Conservation (phyloP, 2,329 filamentous ascomycete species). For the Boeremia lycopersici region DNA sequence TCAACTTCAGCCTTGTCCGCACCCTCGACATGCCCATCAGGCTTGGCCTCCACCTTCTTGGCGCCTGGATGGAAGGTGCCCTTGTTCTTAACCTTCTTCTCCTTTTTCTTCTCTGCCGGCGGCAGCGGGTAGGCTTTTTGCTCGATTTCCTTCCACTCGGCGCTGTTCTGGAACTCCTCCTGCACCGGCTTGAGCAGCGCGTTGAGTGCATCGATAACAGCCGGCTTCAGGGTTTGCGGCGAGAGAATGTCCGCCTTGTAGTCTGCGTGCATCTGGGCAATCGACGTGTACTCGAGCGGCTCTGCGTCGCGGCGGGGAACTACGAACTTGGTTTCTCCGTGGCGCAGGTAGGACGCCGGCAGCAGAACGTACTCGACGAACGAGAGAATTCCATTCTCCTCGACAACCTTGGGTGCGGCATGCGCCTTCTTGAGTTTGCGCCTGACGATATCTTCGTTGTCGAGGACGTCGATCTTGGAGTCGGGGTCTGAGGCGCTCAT, state of each 20-base stretch:
- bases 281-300: slow-evolving; percentile 78
- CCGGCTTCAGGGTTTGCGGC: slow-evolving; percentile 87
- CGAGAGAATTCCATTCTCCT: slow-evolving; percentile 84
- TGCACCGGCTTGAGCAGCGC: slow-evolving; percentile 79
- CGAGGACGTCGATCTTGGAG: slow-evolving; percentile 93
- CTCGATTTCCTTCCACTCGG: slow-evolving; percentile 81
- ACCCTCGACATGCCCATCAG: slow-evolving; percentile 54
- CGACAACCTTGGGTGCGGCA: slow-evolving; percentile 74
- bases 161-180: slow-evolving; percentile 69
- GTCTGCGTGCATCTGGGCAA: slow-evolving; percentile 77
- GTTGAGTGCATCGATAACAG: slow-evolving; percentile 74
- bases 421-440: slow-evolving; percentile 77
- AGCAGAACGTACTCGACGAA: slow-evolving; percentile 89
- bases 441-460: slow-evolving; percentile 72
- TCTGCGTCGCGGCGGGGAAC: slow-evolving; percentile 73
- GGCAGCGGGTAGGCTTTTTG: slow-evolving; percentile 81
- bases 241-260: slow-evolving; percentile 82
- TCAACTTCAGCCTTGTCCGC: slow-evolving; percentile 49
- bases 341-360: slow-evolving; percentile 70
- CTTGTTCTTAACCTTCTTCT: slow-evolving; percentile 76
- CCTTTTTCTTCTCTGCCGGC: slow-evolving; percentile 66
- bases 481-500: slow-evolving; percentile 75
- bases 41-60: slow-evolving; percentile 49
- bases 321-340: slow-evolving; percentile 64
- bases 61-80: slow-evolving; percentile 65